Evolutionary conservation across 2,329 filamentous ascomycete species (phyloP).

Genomic region (Tolypocladium sp.): DNA sequence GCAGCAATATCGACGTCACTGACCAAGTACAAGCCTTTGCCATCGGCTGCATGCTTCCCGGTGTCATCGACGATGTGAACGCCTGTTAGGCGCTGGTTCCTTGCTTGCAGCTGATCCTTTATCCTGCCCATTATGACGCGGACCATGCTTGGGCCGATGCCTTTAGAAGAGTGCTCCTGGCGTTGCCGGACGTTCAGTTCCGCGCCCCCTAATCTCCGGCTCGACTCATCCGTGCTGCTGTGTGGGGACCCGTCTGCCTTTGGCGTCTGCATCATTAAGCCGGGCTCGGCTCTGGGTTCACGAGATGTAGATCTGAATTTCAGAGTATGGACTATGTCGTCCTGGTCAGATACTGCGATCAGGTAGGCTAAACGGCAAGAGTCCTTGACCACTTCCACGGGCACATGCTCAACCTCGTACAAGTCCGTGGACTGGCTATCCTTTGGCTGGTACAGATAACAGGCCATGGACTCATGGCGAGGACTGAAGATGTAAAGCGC

Average conservation of each 20-base stretch:
- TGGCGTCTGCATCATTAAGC: too few relatives aligned
- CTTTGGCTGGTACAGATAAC: slow-evolving; percentile 4
- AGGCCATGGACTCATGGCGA: slow-evolving; percentile 1
- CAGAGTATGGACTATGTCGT: not conserved
- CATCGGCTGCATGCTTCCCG: not conserved
- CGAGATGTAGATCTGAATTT: not conserved
- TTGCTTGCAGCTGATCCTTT: slow-evolving; percentile 1
- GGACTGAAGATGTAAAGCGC: slow-evolving; percentile 8
- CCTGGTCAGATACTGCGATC: slow-evolving; percentile 2
- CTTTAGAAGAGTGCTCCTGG: not conserved
- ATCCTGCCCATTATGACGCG: not conserved
- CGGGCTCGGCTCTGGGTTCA: not conserved
- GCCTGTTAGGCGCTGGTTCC: not conserved
- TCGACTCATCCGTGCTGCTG: not conserved
- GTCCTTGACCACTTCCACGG: slow-evolving; percentile 3
- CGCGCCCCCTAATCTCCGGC: not conserved
- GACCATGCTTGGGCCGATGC: not conserved
- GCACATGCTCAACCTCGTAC: slow-evolving; percentile 6
- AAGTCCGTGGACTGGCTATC: not conserved
- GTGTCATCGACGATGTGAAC: not conserved
- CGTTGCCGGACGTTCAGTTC: not conserved
- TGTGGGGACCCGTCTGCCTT: not conserved
- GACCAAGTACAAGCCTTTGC: slow-evolving; percentile 6
- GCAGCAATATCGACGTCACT: slow-evolving; percentile 6
- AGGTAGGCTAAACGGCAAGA: slow-evolving; percentile 5